Evolutionary conservation across 352 stramenopile genomes (phyloP).

Genomic region (Globisporangium viniferum): DNA sequence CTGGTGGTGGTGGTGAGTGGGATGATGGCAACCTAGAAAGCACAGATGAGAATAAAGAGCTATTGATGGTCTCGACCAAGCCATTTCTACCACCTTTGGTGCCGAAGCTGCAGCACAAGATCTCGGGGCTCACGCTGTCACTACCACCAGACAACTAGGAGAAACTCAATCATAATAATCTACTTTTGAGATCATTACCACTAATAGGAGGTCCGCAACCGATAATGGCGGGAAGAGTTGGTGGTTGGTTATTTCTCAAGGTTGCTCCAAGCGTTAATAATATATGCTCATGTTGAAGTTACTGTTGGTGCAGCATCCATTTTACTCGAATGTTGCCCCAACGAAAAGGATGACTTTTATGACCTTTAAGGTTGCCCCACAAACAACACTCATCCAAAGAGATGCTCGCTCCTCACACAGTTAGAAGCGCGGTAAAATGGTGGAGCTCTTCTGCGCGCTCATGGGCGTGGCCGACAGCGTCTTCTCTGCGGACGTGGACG

Average conservation of each 20-base stretch:
- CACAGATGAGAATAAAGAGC: background rate
- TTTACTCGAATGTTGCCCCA: background rate
- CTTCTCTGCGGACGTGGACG: too few relatives aligned
- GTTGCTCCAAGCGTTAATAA: background rate
- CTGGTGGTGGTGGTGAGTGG: too few relatives aligned
- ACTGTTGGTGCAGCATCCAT: background rate
- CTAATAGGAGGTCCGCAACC: too few relatives aligned
- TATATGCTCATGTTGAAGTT: background rate
- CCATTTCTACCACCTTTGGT: background rate
- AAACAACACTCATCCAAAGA: background rate
- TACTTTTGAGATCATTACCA: background rate
- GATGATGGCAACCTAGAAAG: background rate
- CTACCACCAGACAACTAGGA: constrained; percentile 12
- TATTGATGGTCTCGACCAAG: background rate
- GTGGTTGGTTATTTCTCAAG: background rate
- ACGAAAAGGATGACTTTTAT: background rate
- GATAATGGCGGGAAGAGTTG: background rate
- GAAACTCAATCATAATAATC: background rate
- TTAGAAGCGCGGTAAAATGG: too few relatives aligned
- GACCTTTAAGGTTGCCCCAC: background rate
- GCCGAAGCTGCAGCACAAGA: constrained; percentile 11
- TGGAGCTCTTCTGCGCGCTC: too few relatives aligned
- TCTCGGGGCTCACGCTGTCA: constrained; percentile 20
- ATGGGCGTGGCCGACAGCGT: too few relatives aligned
- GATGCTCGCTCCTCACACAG: too few relatives aligned